Percentiles rank a stretch among this genome's conserved stretches.
Evolutionary conservation across 306 rosid genomes (phyloP).

Genomic region (Trichosanthes truncata): DNA sequence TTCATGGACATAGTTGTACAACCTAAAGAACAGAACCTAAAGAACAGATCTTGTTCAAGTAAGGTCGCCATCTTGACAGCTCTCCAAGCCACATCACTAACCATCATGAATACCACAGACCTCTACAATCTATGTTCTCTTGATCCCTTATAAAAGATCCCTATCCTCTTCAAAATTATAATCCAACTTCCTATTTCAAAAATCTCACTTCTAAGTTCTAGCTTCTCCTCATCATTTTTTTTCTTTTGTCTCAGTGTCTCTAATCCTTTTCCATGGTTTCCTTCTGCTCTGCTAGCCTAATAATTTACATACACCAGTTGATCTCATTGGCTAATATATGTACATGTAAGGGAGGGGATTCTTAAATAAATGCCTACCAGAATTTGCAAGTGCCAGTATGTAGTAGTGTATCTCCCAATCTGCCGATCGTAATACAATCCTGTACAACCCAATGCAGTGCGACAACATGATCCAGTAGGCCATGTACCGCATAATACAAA

Average conservation of each 20-base stretch:
- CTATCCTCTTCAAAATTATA: background rate
- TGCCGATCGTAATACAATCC: background rate
- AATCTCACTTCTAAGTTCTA: background rate
- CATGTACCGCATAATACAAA: background rate
- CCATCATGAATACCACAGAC: background rate
- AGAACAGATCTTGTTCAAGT: too few relatives aligned
- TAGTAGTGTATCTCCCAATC: background rate
- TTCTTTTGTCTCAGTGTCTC: background rate
- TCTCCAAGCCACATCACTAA: background rate
- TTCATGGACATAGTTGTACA: too few relatives aligned
- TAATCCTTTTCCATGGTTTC: background rate
- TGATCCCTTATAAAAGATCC: background rate
- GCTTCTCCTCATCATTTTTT: background rate
- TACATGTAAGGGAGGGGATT: background rate
- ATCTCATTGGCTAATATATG: background rate
- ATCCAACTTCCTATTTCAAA: background rate
- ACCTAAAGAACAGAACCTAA: too few relatives aligned
- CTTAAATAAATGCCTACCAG: background rate
- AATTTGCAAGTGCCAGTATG: background rate
- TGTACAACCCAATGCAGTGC: background rate
- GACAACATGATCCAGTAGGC: background rate
- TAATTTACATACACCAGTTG: background rate
- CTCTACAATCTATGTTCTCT: background rate
- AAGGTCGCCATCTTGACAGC: background rate
- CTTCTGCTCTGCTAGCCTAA: background rate